A percentile compares a stretch with the other conserved stretches of the same genome.
Evolutionary conservation across 768 basidiomycete genomes (phyloP).

Genomic region (Lenzites betulinus): DNA sequence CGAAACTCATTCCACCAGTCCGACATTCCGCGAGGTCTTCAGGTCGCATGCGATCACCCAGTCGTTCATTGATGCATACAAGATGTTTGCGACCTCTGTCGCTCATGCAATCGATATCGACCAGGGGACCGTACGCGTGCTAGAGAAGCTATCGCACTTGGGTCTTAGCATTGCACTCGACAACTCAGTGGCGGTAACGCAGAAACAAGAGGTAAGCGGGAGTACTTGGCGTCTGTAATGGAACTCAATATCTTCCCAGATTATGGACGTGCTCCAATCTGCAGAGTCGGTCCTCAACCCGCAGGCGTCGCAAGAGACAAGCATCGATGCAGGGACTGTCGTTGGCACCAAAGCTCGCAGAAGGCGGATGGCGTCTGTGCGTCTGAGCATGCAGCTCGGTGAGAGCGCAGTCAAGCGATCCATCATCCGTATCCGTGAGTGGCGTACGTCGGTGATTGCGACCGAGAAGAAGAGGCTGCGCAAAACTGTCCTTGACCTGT

Average conservation of each 20-base stretch:
- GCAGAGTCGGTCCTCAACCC: slow-evolving; percentile 58
- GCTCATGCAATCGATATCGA: slow-evolving; percentile 42
- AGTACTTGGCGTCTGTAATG: neutral
- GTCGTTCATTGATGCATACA: slow-evolving; percentile 65
- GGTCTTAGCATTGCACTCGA: slow-evolving; percentile 69
- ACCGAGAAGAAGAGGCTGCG: slow-evolving; percentile 74
- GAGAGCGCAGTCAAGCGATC: slow-evolving; percentile 66
- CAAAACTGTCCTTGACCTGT: slow-evolving; percentile 77
- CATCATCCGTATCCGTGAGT: slow-evolving; percentile 63
- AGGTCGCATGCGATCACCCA: slow-evolving; percentile 70
- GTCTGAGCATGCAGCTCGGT: slow-evolving; percentile 64
- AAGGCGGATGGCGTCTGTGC: slow-evolving; percentile 54
- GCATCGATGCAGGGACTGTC: slow-evolving; percentile 56
- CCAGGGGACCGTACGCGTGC: slow-evolving; percentile 49
- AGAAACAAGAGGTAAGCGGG: slow-evolving; percentile 69
- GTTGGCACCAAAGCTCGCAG: slow-evolving; percentile 53
- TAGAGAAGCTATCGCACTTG: slow-evolving; percentile 73
- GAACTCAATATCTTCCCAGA: slow-evolving; percentile 36
- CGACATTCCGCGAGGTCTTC: slow-evolving; percentile 72
- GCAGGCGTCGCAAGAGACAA: slow-evolving; percentile 42
- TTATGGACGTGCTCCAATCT: slow-evolving; percentile 58
- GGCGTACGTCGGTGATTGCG: slow-evolving; percentile 66
- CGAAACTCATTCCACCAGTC: slow-evolving; percentile 61
- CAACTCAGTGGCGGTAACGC: slow-evolving; percentile 56
- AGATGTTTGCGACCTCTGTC: slow-evolving; percentile 51